phyloP scores from a whole-genome alignment of 495 filamentous ascomycete species.

The Tuber microsphaerosporum region DNA sequence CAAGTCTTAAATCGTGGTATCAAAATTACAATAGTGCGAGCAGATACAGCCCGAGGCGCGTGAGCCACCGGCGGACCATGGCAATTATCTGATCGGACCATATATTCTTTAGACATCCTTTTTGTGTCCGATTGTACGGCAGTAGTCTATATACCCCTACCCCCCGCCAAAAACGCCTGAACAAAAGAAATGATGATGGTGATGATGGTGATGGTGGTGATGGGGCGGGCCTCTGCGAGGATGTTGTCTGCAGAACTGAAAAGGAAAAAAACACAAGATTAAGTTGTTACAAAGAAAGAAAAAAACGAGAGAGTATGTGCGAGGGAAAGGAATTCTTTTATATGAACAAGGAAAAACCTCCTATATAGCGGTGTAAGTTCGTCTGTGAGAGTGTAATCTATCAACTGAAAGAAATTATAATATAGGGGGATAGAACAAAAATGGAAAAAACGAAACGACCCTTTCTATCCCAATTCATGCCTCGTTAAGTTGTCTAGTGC shows the following conservation, averaged over 20 bases:
- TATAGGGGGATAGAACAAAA: neutral
- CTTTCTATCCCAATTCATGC: neutral
- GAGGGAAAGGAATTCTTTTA: neutral
- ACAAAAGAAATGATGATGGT: neutral
- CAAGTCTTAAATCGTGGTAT: neutral
- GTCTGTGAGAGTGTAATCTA: neutral
- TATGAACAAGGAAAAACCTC: neutral
- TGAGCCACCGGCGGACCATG: neutral
- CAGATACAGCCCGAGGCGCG: neutral
- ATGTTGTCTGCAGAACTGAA: neutral
- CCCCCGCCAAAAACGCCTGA: neutral
- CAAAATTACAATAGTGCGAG: neutral
- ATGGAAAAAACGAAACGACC: neutral
- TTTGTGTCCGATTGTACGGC: neutral
- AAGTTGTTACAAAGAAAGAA: neutral
- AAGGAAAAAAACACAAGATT: neutral
- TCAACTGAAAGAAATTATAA: neutral
- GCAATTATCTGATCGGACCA: neutral
- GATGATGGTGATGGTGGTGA: neutral
- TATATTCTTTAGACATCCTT: neutral
- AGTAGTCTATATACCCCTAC: neutral
- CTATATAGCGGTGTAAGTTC: neutral
- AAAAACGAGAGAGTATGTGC: neutral
- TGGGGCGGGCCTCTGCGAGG: neutral
- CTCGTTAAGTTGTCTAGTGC: neutral